These are phyloP conservation scores for Acanthamoeba rhysodes DNA, from an alignment of 208 protist genomes.

Conservation along the genomic window DNA sequence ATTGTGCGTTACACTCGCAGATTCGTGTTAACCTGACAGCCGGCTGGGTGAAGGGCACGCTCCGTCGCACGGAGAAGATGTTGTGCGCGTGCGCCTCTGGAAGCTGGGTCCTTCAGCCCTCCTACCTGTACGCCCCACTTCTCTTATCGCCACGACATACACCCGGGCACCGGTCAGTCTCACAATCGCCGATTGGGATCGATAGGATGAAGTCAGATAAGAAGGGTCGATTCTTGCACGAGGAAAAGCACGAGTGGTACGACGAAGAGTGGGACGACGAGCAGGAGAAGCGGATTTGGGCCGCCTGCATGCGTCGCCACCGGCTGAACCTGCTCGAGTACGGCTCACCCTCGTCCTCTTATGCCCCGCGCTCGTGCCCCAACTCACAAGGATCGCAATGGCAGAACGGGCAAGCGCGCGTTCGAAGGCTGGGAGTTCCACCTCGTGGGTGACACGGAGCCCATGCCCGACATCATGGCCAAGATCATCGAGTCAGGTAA, in stretches of 20 bases:
- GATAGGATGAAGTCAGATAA: slow-evolving; percentile 21
- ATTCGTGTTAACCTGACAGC: background rate
- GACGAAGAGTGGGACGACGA: slow-evolving; percentile 60
- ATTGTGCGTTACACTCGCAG: too few species aligned
- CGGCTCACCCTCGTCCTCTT: background rate
- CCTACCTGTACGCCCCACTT: slow-evolving; percentile 23
- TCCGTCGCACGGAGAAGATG: slow-evolving; percentile 54
- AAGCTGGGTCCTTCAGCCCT: slow-evolving; percentile 23
- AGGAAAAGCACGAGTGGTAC: slow-evolving; percentile 31
- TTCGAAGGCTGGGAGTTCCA: slow-evolving; percentile 54
- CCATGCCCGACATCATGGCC: slow-evolving; percentile 45
- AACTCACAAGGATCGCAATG: too few species aligned
- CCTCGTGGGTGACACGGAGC: slow-evolving; percentile 37
- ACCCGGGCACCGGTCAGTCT: background rate
- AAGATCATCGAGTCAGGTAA: slow-evolving; percentile 20
- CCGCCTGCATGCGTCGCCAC: slow-evolving; percentile 46
- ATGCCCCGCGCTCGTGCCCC: background rate
- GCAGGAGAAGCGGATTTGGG: slow-evolving; percentile 52
- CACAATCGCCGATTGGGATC: background rate
- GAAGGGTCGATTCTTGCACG: background rate
- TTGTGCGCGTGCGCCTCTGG: slow-evolving; percentile 33
- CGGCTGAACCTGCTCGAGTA: slow-evolving; percentile 41
- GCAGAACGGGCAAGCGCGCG: slow-evolving; percentile 6
- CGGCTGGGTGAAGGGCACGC: background rate
- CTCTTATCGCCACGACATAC: background rate